A percentile compares a stretch with the other conserved stretches of the same genome.
Evolutionary conservation across 2,329 filamentous ascomycete species (phyloP).

Genomic region (Neonectria punicea): DNA sequence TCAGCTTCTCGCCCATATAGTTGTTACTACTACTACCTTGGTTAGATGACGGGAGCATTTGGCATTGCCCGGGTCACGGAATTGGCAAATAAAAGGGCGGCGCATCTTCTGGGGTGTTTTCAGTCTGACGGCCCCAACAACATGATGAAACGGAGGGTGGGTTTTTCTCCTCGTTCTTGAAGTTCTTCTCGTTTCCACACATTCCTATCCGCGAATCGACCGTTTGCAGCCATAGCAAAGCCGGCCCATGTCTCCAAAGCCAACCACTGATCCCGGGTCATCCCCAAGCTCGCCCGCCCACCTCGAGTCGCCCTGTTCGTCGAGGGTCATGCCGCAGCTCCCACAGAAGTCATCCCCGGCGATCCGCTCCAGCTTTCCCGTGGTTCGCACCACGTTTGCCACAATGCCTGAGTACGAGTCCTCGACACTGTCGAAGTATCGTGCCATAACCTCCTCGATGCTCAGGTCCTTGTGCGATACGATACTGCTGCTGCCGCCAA

Average conservation of each 20-base stretch:
- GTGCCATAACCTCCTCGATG: constrained; percentile 89
- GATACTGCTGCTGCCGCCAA: constrained; percentile 49
- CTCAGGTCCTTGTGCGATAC: constrained; percentile 80
- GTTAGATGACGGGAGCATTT: constrained; percentile 34
- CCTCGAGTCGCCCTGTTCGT: constrained; percentile 70
- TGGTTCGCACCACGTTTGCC: constrained; percentile 92
- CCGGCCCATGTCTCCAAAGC: constrained; percentile 26
- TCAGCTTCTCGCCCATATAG: constrained; percentile 21
- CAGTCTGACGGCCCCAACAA: constrained; percentile 31
- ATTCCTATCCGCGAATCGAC: constrained; percentile 63
- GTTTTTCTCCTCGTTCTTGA: constrained; percentile 20
- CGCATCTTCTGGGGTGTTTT: constrained; percentile 39
- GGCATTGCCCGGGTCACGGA: constrained; percentile 34
- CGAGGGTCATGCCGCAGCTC: constrained; percentile 76
- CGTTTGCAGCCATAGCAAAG: constrained; percentile 82
- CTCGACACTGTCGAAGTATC: constrained; percentile 87
- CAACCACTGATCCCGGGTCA: constrained; percentile 40
- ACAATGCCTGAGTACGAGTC: constrained; percentile 90
- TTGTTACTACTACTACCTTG: constrained; percentile 24
- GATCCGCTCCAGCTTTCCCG: constrained; percentile 77
- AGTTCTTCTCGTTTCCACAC: constrained; percentile 21
- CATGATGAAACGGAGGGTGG: constrained; percentile 22
- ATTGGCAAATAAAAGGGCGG: constrained; percentile 41
- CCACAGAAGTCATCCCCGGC: constrained; percentile 62
- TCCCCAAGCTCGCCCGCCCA: constrained; percentile 71